Evolutionary conservation across 441 rosid genomes (phyloP).

Genomic region (Lagerstroemia fauriei): DNA sequence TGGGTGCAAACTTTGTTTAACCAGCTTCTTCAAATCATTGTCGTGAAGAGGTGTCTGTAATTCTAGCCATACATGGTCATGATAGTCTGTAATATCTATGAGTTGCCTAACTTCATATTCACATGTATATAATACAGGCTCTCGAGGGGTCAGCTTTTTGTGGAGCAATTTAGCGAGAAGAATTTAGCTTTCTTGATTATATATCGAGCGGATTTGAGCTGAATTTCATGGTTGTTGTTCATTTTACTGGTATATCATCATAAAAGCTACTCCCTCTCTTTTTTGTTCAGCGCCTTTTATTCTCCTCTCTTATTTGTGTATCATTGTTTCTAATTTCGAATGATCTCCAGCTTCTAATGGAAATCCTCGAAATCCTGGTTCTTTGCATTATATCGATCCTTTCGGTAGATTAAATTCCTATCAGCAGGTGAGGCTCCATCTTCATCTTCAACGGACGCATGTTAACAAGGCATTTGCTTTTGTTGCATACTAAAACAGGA

Average conservation of each 20-base stretch:
- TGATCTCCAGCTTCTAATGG: conserved; percentile 69
- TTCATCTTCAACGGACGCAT: neutral
- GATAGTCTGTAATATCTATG: neutral
- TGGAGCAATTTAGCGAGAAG: conserved; percentile 63
- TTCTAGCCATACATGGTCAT: neutral
- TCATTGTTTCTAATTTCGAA: neutral
- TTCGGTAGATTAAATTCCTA: conserved; percentile 70
- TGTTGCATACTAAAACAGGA: neutral
- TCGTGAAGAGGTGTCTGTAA: conserved; percentile 54
- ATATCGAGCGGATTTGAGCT: conserved; percentile 76
- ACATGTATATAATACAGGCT: conserved; percentile 34
- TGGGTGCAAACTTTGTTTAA: conserved; percentile 47
- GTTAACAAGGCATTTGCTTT: neutral
- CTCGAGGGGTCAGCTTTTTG: conserved; percentile 72
- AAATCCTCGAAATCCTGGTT: conserved; percentile 56
- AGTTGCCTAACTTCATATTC: neutral
- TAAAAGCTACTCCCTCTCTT: neutral
- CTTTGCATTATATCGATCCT: conserved; percentile 80
- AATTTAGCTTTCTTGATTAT: conserved; percentile 73
- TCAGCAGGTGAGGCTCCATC: conserved; percentile 51
- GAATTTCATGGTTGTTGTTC: conserved; percentile 86
- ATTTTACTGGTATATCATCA: conserved; percentile 64
- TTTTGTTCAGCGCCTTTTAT: neutral
- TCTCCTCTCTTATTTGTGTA: conserved; percentile 17
- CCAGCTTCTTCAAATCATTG: conserved; percentile 37